Base-by-base conservation (phyloP, 2,329 filamentous ascomycete species). In the Talaromyces sp. region DNA sequence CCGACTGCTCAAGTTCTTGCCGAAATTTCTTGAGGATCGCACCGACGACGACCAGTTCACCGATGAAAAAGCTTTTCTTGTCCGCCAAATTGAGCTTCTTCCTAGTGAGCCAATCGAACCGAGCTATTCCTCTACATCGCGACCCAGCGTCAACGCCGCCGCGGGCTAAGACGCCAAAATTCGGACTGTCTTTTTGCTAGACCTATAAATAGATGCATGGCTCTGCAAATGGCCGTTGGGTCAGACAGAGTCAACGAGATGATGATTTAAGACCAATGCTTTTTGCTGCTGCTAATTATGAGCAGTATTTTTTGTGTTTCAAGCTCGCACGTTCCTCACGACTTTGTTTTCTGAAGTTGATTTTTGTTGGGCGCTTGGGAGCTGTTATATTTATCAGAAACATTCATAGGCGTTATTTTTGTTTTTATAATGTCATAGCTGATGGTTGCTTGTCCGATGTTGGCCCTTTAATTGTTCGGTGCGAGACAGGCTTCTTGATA, bases 41-140 rank as follows among this genome's bases (percentile, higher is more conserved):
- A 97, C 91, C 36, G 95, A 99, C 70, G 95, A 99, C 75, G 95
- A 98, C 78, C 95, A 99, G 78, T 99, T 99, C 77, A 95, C 93
- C 70, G 95, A 99, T 75, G 95, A 99, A 83, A 92, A 96, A 75
- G 94, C 95, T 72, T 99, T 98, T 76, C 82, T 99, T 73, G 93
- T 99, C 73, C 94, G 96, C 79, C 93, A 97, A 78, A 98, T 99
- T 73, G 84, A 87, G 67, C 73, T 78, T 68, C 69, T 82, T 45
- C 78, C 80, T 27, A 75, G 74, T 58, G 78, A 80, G 64, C 79
- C 79, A 29, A 72, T 80, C 49, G 77, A 80, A 45, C 76, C 73
- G 31, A 64, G 70, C 54, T 72, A 74, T 27, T 68, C 73, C 31
- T 64, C 69, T 27, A 72, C 72, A 31, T 58, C 47, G 70, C 75